Base-by-base conservation (phyloP, 2,329 filamentous ascomycete species). In the Aspergillus uvarum region DNA sequence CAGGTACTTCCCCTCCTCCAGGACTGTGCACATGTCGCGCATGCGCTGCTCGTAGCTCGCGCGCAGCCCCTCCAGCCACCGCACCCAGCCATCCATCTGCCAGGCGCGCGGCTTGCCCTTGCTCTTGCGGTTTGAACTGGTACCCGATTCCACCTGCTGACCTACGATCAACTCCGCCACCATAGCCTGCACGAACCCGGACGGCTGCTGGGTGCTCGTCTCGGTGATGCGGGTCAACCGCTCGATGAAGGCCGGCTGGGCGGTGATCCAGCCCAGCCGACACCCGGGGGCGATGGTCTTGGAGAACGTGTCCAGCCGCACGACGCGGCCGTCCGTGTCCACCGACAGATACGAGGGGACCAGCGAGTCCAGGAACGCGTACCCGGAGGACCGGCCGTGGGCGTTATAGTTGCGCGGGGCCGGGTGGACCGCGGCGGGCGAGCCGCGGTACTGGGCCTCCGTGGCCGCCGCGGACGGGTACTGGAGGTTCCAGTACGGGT, bases 401-500 rank as follows among this genome's bases (percentile, higher is more conserved):
- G 68, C 65, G 54, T 75, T 77, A 56, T 76, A 79, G 58, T 77
- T 76, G 54, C 74, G 71, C 61, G 73, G 69, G 68, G 77, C 71
- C 60, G 68, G 61, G 59, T 68, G 51, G 73, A 73, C 56, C 67
- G 68, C 50, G 69, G 76, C 38, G 38, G 63, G 56, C 10, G 66
- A 57, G 19, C 70, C 70, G 12, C 72, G 70, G 48, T 70, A 65
- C 42, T 68, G 66, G 5, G 71, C 65, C 22, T 76, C 70, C 55
- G 79, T 72, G 8, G 78, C 66, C 35, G 80, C 84, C 0, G 90
- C 88, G 0, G 90, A 90, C 0, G 92, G 91, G 75, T 86, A 97
- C 74, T 97, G 94, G 8, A 98, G 82, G 74, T 95, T 94, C 91
- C 92, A 97, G 79, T 97, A 97, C 5, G 94, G 94, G 63, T 97